Evolutionary conservation across 306 rosid species (phyloP).

Genomic region (Gynostemma pentaphyllum): DNA sequence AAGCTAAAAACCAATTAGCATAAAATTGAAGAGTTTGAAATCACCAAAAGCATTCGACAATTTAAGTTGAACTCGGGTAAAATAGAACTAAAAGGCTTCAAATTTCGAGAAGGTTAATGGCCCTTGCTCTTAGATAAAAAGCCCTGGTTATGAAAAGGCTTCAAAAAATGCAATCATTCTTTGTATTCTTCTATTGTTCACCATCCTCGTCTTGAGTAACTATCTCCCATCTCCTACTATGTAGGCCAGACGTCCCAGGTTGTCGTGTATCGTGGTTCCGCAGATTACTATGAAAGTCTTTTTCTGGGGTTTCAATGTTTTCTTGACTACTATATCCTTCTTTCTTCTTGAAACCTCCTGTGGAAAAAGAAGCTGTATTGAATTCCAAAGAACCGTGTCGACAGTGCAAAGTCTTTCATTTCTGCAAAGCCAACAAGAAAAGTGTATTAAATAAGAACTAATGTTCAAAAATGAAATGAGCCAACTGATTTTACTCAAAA

Average conservation of each 20-base stretch:
- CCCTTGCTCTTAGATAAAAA: constrained; percentile 64
- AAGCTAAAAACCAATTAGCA: not conserved
- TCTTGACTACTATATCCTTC: constrained; percentile 30
- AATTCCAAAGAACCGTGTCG: constrained; percentile 92
- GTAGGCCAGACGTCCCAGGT: constrained; percentile 22
- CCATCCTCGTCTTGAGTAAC: constrained; percentile 17
- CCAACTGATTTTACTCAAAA: not conserved
- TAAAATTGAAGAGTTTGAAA: not conserved
- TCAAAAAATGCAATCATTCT: too few species aligned
- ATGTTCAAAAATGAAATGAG: not conserved
- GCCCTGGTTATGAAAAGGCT: constrained; percentile 34
- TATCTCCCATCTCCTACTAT: constrained; percentile 19
- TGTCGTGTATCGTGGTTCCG: constrained; percentile 27
- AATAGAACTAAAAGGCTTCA: not conserved
- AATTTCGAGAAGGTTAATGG: constrained; percentile 26
- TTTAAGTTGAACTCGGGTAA: not conserved
- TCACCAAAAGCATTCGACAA: not conserved
- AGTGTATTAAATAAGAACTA: not conserved
- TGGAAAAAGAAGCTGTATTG: constrained; percentile 89
- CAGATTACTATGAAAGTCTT: constrained; percentile 25
- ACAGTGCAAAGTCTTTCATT: constrained; percentile 77
- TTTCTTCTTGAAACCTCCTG: constrained; percentile 73
- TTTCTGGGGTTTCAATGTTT: constrained; percentile 23
- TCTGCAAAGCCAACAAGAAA: constrained; percentile 29
- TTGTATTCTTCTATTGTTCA: constrained; percentile 20